Evolutionary conservation across 768 basidiomycete genomes (phyloP), one percentile per base, ranked within the genome.

Genomic region (Calocera viscosa): DNA sequence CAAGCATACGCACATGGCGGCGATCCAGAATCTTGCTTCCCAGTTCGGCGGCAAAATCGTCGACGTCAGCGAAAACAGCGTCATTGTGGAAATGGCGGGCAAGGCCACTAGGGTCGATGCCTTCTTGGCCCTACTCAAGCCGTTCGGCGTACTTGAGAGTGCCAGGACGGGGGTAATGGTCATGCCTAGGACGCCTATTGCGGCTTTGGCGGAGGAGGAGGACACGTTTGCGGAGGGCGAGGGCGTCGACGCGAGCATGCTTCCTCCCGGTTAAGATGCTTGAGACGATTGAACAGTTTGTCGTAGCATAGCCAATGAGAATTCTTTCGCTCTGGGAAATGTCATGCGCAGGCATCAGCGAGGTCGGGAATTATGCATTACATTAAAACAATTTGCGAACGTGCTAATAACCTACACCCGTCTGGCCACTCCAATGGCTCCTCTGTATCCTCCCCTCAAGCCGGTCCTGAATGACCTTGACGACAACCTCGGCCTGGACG

Each of bases 91-190:
- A 80, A 79, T 98, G 76, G 88, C 90, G 16, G 96, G 91, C 38
- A 98, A 98, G 82, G 92, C 91, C 41, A 79, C 82, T 47, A 82
- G 94, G 65, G 91, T 98, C 47, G 89, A 97, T 73, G 94, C 94
- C 19, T 98, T 98, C 81, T 79, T 99, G 73, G 87, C 82, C 69
- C 78, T 99, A 49, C 78, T 98, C 72, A 89, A 94, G 75, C 94
- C 95, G 10, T 99, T 94, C 71, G 96, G 96, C 39, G 85, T 99
- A 65, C 82, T 99, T 65, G 96, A 99, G 79, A 89, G 92, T 32
- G 94, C 96, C 24, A 80, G 96, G 66, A 94, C 93, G 35, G 94
- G 94, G 74, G 78, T 91, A 40, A 99, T 99, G 95, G 94, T 91
- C 5, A 96, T 99, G 90, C 96, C 96, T 2, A 85, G 96, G 68